These are phyloP conservation scores for Talaromyces sp. DNA, from an alignment of 2,329 filamentous ascomycete genomes.

Conservation along the genomic window DNA sequence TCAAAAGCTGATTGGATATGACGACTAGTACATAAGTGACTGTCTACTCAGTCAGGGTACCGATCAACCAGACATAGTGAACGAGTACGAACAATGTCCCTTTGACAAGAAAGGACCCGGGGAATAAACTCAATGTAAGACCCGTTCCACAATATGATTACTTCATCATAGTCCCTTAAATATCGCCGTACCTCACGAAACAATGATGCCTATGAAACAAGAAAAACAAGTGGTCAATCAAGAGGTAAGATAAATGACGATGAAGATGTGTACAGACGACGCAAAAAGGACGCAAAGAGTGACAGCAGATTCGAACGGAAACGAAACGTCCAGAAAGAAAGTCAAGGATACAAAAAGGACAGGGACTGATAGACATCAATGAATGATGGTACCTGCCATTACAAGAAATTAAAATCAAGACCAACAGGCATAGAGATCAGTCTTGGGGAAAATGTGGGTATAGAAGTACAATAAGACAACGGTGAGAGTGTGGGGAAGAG, in stretches of 20 bases:
- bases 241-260: slow-evolving; percentile 13
- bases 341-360: slow-evolving; percentile 10
- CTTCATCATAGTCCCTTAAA: slow-evolving; percentile 11
- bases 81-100: slow-evolving; percentile 1
- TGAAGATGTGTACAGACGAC: slow-evolving; percentile 15
- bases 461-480: slow-evolving; percentile 16
- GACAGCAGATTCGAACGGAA: not conserved
- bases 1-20: not conserved
- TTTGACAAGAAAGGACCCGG: not conserved
- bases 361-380: slow-evolving; percentile 6
- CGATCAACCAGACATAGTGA: not conserved
- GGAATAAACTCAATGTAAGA: not conserved
- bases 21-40: not conserved
- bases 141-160: slow-evolving; percentile 12
- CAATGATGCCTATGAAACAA: slow-evolving; percentile 1
- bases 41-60: not conserved
- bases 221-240: not conserved
- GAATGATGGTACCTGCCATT: slow-evolving; percentile 26
- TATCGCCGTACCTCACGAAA: slow-evolving; percentile 8
- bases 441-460: slow-evolving; percentile 14
- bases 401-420: slow-evolving; percentile 18
- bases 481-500: not conserved
- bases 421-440: slow-evolving; percentile 11
- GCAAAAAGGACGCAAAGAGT: slow-evolving; percentile 8
- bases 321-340: not conserved